Evolutionary conservation across 164 flowering plant species (phyloP), one percentile per base, ranked within the genome.

Genomic region (Aristolochia fimbriata): DNA sequence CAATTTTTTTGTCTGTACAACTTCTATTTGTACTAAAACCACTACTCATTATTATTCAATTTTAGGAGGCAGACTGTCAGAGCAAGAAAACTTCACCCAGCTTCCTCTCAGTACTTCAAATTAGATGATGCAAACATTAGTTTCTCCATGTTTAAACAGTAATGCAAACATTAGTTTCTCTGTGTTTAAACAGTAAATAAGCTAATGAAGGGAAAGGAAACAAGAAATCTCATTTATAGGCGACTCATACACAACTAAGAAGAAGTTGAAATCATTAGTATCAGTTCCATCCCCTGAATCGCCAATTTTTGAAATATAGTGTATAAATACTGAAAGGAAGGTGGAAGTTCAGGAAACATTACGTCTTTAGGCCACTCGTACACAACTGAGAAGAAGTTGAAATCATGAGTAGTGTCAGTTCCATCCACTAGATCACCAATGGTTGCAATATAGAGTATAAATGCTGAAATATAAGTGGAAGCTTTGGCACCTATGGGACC

Each of bases 311-410:
- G 99, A 97, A 72, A 94, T 83, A 61, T 94, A 90, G 59, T 88
- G 89, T 61, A 88, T 83, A 65, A 94, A 94, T 41, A 85, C 93
- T 4, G 97, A 93, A 61, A 94, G 88, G 75, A 82, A 94, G 41
- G 97, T 86, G 9, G 92, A 77, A 19, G 84, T 82, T 65, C 83
- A 90, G 57, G 85, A 58, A 13, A 50, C 37, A 71, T 66, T 65
- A 94, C 99, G 79, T 94, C 96, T 75, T 88, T 94, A 55, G 99
- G 99, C 99, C 97, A 85, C 67, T 90, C 99, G 70, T 88, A 94
- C 57, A 90, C 80, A 57, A 94, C 82, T 2, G 95, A 86, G 78
- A 94, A 94, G 64, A 88, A 94, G 84, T 94, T 94, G 80, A 94
- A 94, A 78, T 94, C 97, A 78, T 94, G 99, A 60, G 97, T 91